Evolutionary conservation across 1,284 basidiomycete species (phyloP), one percentile per base, ranked within the genome.

Genomic region (Trichosporon sp.): DNA sequence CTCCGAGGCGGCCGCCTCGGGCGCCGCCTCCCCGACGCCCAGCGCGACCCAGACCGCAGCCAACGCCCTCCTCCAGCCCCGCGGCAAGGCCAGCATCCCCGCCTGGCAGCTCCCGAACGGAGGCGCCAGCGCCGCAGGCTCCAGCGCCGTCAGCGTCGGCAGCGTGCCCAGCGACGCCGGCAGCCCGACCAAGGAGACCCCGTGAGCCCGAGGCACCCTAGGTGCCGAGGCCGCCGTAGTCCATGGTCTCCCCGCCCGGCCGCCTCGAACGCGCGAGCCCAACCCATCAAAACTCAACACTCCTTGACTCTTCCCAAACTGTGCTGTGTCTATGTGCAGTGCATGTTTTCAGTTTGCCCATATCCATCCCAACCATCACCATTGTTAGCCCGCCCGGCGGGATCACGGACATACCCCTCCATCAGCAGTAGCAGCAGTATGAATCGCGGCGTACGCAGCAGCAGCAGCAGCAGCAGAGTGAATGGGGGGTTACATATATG

Each of bases 51-150:
- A 74, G 56, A 68, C 74, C 13, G 79, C 81, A n/a, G 80, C 80
- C 13, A 80, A 79, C 71, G 78, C 78, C 1, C 74, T 81, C 47
- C 75, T 80, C 9, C 69, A 75, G 29, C 78, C 81, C 0, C 75
- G 76, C 47, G 88, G 75, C 91, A 92, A 12, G 87, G 91, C 71
- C 2, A 51, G 34, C 12, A 93, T 96, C 79, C 93, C 93, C 2
- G 87, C 92, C 5, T 96, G 93, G 93, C 93, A 96, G 80, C 84
- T 91, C 65, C 86, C 87, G n/a, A 68, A 67, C 31, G 76, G 74
- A 25, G 66, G 65, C 25, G 51, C 65, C n/a, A 68, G 71, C 68
- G 60, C 27, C 27, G 56, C 56, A 1, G 27, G 27, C 15, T 32
- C 29, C 27, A 25, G 21, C 18, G 56, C 56, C 29, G 56, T 63